Conservation (phyloP, 192 early-diverging fungal species). For the Chytriomyces hyalinus region DNA sequence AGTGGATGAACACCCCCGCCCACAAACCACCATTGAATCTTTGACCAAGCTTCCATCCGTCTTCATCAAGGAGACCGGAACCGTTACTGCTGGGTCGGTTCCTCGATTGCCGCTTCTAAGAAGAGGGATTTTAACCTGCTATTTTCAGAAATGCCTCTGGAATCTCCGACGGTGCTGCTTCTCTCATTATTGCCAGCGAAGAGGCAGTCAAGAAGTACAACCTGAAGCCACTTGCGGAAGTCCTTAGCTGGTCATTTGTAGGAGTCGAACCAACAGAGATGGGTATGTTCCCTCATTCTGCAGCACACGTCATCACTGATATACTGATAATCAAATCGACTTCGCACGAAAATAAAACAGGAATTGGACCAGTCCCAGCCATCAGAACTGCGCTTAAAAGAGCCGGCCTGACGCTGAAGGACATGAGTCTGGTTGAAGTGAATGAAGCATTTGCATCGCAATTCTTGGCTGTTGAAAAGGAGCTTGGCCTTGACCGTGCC, state of each 20-base stretch:
- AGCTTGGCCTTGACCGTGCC: conserved; percentile 77
- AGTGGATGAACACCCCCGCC: conserved; percentile 89
- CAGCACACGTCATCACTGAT: too few species aligned
- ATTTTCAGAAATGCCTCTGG: conserved; percentile 81
- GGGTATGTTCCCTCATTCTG: conserved; percentile 59
- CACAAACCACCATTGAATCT: conserved; percentile 79
- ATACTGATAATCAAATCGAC: too few species aligned
- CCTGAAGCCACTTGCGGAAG: conserved; percentile 82
- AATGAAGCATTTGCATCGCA: conserved; percentile 99
- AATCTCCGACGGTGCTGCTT: conserved; percentile 92
- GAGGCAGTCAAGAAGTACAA: conserved; percentile 79
- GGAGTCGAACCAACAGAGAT: conserved; percentile 94
- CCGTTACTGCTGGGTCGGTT: conserved; percentile 82
- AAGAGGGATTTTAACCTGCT: conserved; percentile 8
- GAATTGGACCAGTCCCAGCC: conserved; percentile 91
- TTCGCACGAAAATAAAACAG: conserved; percentile 2
- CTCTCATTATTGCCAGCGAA: conserved; percentile 84
- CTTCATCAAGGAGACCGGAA: conserved; percentile 85
- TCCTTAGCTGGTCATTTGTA: conserved; percentile 82
- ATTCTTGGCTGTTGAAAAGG: conserved; percentile 87
- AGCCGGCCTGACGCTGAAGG: conserved; percentile 75
- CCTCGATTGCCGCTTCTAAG: conserved; percentile 9
- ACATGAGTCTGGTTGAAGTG: conserved; percentile 93
- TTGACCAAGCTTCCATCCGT: conserved; percentile 82
- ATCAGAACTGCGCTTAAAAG: conserved; percentile 83